Percentiles rank a stretch among this genome's conserved stretches.
Conservation (phyloP, 306 rosid species). For the Prunus armeniaca region DNA sequence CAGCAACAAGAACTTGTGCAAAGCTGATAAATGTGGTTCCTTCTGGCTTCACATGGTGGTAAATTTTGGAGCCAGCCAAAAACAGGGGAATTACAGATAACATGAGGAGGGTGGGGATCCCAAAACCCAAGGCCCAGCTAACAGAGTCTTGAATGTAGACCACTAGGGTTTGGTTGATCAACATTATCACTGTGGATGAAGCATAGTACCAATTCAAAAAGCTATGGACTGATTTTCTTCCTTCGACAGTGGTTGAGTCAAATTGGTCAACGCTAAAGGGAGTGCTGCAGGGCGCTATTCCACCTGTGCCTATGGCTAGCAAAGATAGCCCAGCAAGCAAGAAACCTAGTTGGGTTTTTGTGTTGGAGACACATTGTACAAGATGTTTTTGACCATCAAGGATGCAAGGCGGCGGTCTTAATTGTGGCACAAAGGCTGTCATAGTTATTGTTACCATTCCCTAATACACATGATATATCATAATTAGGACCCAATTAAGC, state of each 20-base stretch:
- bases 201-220: constrained; percentile 76
- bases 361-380: constrained; percentile 35
- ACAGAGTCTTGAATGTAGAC: constrained; percentile 69
- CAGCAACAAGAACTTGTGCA: constrained; percentile 54
- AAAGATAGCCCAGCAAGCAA: constrained; percentile 46
- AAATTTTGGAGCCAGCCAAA: constrained; percentile 45
- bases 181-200: constrained; percentile 29
- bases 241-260: constrained; percentile 56
- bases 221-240: constrained; percentile 57
- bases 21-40: constrained; percentile 60
- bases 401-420: constrained; percentile 53
- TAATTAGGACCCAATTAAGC: neutral
- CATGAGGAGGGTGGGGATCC: constrained; percentile 55
- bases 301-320: constrained; percentile 58
- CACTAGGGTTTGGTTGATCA: constrained; percentile 47
- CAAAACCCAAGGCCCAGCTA: constrained; percentile 87
- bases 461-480: constrained; percentile 15
- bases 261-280: constrained; percentile 87
- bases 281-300: constrained; percentile 76
- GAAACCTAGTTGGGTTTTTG: constrained; percentile 29
- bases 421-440: constrained; percentile 47
- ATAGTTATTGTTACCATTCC: constrained; percentile 57
- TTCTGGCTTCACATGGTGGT: constrained; percentile 43
- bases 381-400: constrained; percentile 7
- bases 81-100: constrained; percentile 46